phyloP scores from a whole-genome alignment of 2,329 filamentous ascomycete genomes.

The Fusarium sp. region DNA sequence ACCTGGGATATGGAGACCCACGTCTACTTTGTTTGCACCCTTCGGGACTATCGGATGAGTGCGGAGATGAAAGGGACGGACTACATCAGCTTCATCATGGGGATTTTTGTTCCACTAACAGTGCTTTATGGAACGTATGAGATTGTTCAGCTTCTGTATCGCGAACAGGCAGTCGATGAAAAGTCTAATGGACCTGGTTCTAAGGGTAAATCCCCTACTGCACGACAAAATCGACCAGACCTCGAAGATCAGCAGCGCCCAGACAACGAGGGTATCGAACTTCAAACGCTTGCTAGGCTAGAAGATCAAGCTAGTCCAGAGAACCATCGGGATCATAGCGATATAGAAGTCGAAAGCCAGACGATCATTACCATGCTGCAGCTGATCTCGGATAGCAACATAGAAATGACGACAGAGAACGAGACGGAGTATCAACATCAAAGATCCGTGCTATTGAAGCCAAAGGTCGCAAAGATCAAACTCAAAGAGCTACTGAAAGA shows the following conservation, averaged over 20 bases:
- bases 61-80: accelerated
- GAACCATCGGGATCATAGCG: accelerated
- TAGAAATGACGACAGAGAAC: accelerated
- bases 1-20: neutral
- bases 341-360: neutral
- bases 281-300: neutral
- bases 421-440: neutral
- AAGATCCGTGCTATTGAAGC: accelerated
- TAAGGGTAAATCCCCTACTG: accelerated
- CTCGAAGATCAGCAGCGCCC: accelerated
- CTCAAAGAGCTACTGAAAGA: accelerated
- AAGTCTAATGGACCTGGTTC: neutral
- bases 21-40: neutral
- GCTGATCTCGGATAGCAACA: accelerated
- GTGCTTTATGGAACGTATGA: neutral
- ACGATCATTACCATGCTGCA: neutral
- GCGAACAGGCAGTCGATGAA: accelerated
- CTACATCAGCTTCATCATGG: accelerated
- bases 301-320: neutral
- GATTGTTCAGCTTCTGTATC: neutral
- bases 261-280: neutral
- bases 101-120: neutral
- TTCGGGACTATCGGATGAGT: neutral
- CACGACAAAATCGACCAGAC: no score
- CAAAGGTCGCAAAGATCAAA: accelerated